These are phyloP conservation scores for Rosellinia necatrix DNA, from an alignment of 2,329 filamentous ascomycete species.

Conservation along the genomic window DNA sequence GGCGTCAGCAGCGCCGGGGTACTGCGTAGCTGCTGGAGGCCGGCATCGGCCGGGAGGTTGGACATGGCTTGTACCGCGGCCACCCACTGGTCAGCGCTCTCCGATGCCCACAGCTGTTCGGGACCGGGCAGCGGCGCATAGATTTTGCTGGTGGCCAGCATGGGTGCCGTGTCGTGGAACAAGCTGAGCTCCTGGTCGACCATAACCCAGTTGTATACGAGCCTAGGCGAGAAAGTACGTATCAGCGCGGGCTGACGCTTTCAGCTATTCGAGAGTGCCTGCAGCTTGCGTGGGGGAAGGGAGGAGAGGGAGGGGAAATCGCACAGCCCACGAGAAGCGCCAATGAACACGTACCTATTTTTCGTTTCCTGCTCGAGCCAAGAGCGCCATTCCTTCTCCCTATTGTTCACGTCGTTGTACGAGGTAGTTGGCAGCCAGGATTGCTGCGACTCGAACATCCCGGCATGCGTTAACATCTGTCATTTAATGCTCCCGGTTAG, in stretches of 20 bases:
- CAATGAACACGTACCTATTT: conserved; percentile 57
- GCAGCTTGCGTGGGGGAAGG: background rate
- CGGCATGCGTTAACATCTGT: conserved; percentile 71
- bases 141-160: conserved; percentile 69
- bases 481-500: conserved; percentile 16
- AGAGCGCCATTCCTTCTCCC: conserved; percentile 61
- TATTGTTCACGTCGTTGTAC: conserved; percentile 49
- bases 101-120: conserved; percentile 67
- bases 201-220: conserved; percentile 78
- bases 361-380: conserved; percentile 69
- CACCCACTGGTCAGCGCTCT: conserved; percentile 63
- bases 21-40: conserved; percentile 57
- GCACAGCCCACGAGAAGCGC: conserved; percentile 6
- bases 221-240: conserved; percentile 45
- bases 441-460: conserved; percentile 62
- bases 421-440: conserved; percentile 50
- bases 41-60: conserved; percentile 53
- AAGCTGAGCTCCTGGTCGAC: conserved; percentile 72
- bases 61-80: conserved; percentile 63
- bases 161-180: conserved; percentile 65
- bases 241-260: background rate
- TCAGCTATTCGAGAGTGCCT: conserved; percentile 5
- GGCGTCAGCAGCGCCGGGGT: conserved; percentile 56
- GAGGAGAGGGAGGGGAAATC: too few relatives aligned
- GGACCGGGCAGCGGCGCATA: conserved; percentile 65